Base-by-base conservation (phyloP, 1,139 yeast genomes). In the Kodamaea sp. region DNA sequence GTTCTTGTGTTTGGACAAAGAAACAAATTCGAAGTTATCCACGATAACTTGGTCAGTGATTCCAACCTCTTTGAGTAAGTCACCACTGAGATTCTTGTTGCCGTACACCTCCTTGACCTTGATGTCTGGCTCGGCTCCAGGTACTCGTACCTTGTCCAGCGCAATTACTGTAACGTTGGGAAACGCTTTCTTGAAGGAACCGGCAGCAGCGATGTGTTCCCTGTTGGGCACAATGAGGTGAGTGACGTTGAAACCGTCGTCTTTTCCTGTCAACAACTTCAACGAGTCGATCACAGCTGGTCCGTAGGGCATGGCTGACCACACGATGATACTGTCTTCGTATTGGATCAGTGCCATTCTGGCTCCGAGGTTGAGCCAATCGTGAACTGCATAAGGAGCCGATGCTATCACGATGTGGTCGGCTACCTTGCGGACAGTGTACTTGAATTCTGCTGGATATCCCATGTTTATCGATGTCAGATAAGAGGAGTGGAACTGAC, bases 261-360 rank as follows among this genome's bases (percentile, higher is more conserved):
- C 23, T 13, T 29, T 20, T 1, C 64, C 69, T 1, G 63, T 53
- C 28, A 67, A 57, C 16, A 62, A 49, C 27, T 65, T 51, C 24
- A 78, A 50, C 2, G 68, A 61, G 20, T 61, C 59, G 22, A 66
- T 52, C 4, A 74, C 73, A 22, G 58, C 65, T 5, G 66, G 62
- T 1, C 79, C 76, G 47, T 69, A 75, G 1, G 88, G 88, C 30
- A 81, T 66, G 1, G 87, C 80, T 3, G 81, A 73, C 73, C 80
- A 77, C 7, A 82, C 73, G 7, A 78, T 57, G 15, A 79, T 59
- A 29, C 61, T 55, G 31, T 58, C 54, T 24, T 66, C 53, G 36
- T 61, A 51, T 31, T 71, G 59, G 39, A 70, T 52, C 7, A 79
- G 57, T 0, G 84, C 74, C 74, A 77, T 71, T 39, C 88, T 63